Base-by-base conservation (phyloP, 768 basidiomycete genomes). In the Tylopilus sp. region DNA sequence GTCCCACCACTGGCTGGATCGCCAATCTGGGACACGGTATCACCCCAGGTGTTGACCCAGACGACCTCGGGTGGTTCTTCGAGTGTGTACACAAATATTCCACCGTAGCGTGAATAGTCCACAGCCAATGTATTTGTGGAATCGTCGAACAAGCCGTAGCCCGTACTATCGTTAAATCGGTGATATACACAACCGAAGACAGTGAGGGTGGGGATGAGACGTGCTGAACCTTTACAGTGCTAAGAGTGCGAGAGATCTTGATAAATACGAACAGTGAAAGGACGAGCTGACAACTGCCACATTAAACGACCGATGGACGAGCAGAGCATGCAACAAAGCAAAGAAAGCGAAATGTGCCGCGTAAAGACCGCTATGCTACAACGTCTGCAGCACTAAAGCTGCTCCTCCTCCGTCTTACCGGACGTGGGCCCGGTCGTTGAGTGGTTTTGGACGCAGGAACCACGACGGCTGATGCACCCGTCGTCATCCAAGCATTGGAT, bases 21-120 rank as follows among this genome's bases (percentile, higher is more conserved):
- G 89, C 90, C 10, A 98, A 98, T 72, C 74, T 99, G 21, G 97
- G 97, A 1, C 97, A 98, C 67, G 97, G 97, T 6, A 95, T 99
- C 61, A 97, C 94, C 5, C 97, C 97, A 12, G 89, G 85, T 24
- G 95, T 98, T 14, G 85, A 97, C 68, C 93, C 96, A 21, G 94
- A 98, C 50, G 92, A 97, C 69, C 75, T 97, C 69, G 76, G 78
- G 51, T 96, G 85, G 83, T 97, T 96, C 77, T 82, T 96, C 56
- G 81, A 96, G 69, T 95, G 92, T 64, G 79, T 93, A 44, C 89
- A 87, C 63, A 91, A 85, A 64, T 89, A 92, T 65, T 92, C 91
- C 3, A 65, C 72, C 24, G 52, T 56, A 14, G 45, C 4, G 12
- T 53, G 26, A 33, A 40, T 50, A 52, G 48, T n/a, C 25, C 19